Conservation (phyloP, 2,329 filamentous ascomycete genomes). For the Penicillium hordei region DNA sequence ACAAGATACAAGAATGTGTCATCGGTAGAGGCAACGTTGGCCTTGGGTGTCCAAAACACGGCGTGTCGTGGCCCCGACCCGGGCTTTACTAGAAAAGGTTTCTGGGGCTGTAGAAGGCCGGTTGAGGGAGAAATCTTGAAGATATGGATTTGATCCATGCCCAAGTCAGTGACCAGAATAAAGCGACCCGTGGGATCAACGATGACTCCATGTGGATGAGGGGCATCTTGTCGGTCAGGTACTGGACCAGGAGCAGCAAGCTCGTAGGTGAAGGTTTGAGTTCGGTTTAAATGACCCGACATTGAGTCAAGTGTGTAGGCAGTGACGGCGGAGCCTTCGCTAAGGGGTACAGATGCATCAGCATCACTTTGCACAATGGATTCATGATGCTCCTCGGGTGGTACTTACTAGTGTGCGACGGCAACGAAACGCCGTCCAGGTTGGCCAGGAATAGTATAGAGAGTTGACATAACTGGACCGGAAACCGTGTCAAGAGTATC, state of each 20-base stretch:
- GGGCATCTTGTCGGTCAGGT: slow-evolving; percentile 53
- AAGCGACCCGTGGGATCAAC: slow-evolving; percentile 47
- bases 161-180: slow-evolving; percentile 55
- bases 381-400: not conserved
- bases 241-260: slow-evolving; percentile 41
- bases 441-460: slow-evolving; percentile 6
- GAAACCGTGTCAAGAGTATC: slow-evolving; percentile 10
- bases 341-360: not conserved
- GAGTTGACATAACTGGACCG: slow-evolving; percentile 20
- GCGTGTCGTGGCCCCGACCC: slow-evolving; percentile 57
- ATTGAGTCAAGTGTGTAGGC: slow-evolving; percentile 10
- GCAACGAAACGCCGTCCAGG: slow-evolving; percentile 14
- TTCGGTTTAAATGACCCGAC: slow-evolving; percentile 12
- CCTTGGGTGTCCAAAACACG: slow-evolving; percentile 48
- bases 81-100: slow-evolving; percentile 42
- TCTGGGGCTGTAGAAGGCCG: slow-evolving; percentile 50
- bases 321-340: slow-evolving; percentile 15
- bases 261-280: slow-evolving; percentile 14
- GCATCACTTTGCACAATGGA: not conserved
- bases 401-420: slow-evolving; percentile 23
- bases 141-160: slow-evolving; percentile 56
- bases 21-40: not conserved
- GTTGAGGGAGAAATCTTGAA: slow-evolving; percentile 50
- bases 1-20: slow-evolving; percentile 19
- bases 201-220: slow-evolving; percentile 56